phyloP scores from a whole-genome alignment of 2,329 filamentous ascomycete species.

The Zopfia rhizophila region DNA sequence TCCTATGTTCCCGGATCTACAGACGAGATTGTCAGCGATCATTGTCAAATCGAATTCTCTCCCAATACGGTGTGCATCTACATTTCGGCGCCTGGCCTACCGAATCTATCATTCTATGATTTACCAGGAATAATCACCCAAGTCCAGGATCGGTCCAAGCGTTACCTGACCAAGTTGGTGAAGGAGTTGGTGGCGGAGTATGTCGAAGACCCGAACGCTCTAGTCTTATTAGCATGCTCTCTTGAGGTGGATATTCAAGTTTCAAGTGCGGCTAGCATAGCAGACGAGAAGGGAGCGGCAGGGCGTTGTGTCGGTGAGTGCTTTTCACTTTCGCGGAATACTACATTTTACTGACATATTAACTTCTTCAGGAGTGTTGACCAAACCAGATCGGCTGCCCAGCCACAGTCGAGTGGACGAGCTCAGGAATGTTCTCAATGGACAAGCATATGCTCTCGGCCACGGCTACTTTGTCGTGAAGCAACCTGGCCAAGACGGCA shows the following conservation, averaged over 20 bases:
- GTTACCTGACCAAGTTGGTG: conserved; percentile 74
- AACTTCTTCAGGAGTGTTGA: conserved; percentile 74
- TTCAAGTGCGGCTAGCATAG: conserved; percentile 74
- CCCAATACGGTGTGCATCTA: conserved; percentile 83
- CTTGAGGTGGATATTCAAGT: conserved; percentile 84
- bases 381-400: conserved; percentile 81
- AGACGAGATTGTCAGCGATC: neutral
- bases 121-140: conserved; percentile 84
- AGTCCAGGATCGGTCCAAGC: conserved; percentile 58
- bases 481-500: conserved; percentile 66
- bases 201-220: conserved; percentile 73
- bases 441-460: conserved; percentile 70
- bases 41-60: conserved; percentile 73
- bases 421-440: conserved; percentile 72
- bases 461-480: conserved; percentile 84
- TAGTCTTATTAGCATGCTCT: conserved; percentile 80
- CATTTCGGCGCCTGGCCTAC: conserved; percentile 76
- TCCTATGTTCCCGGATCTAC: conserved; percentile 42
- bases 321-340: conserved; percentile 1
- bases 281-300: conserved; percentile 47
- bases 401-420: conserved; percentile 59
- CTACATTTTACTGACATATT: too few species aligned
- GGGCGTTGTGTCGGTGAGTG: conserved; percentile 53
- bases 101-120: conserved; percentile 84
- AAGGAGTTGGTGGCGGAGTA: conserved; percentile 76